phyloP scores from a whole-genome alignment of 2,329 filamentous ascomycete species.

The Penicillium sp. region DNA sequence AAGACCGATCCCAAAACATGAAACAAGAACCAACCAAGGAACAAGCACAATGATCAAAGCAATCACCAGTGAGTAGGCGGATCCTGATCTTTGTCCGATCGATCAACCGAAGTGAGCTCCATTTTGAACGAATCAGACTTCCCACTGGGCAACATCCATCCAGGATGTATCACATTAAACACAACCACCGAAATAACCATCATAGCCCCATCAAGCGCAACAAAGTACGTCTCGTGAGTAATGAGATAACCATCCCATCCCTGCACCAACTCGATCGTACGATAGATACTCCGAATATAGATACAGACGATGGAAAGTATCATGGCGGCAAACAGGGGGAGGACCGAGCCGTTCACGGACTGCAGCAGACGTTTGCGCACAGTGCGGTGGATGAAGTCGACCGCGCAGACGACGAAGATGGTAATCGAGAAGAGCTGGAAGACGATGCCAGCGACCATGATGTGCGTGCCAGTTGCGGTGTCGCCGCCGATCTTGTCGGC shows the following conservation, averaged over 20 bases:
- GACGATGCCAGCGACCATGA: slow-evolving; percentile 57
- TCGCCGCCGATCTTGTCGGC: slow-evolving; percentile 48
- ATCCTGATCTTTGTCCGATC: slow-evolving; percentile 9
- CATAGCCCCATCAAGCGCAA: slow-evolving; percentile 51
- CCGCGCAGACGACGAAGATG: slow-evolving; percentile 52
- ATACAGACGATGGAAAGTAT: slow-evolving; percentile 47
- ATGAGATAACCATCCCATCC: slow-evolving; percentile 54
- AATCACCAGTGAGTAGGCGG: slow-evolving; percentile 2
- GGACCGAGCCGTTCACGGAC: slow-evolving; percentile 26
- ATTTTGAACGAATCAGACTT: slow-evolving; percentile 13
- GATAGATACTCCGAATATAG: slow-evolving; percentile 52
- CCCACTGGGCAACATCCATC: slow-evolving; percentile 36
- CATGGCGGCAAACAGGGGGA: slow-evolving; percentile 41
- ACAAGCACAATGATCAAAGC: background rate
- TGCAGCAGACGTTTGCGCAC: slow-evolving; percentile 27
- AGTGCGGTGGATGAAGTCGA: slow-evolving; percentile 48
- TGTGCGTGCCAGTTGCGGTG: slow-evolving; percentile 50
- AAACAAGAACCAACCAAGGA: background rate
- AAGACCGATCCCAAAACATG: background rate
- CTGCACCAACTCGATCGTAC: slow-evolving; percentile 52
- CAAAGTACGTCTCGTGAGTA: slow-evolving; percentile 52
- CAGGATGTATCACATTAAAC: slow-evolving; percentile 49
- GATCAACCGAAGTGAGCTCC: slow-evolving; percentile 13
- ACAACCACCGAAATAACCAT: slow-evolving; percentile 50
- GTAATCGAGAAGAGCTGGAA: slow-evolving; percentile 59